Evolutionary conservation across 495 filamentous ascomycete genomes (phyloP).

Genomic region (Trichoderma erinaceum): DNA sequence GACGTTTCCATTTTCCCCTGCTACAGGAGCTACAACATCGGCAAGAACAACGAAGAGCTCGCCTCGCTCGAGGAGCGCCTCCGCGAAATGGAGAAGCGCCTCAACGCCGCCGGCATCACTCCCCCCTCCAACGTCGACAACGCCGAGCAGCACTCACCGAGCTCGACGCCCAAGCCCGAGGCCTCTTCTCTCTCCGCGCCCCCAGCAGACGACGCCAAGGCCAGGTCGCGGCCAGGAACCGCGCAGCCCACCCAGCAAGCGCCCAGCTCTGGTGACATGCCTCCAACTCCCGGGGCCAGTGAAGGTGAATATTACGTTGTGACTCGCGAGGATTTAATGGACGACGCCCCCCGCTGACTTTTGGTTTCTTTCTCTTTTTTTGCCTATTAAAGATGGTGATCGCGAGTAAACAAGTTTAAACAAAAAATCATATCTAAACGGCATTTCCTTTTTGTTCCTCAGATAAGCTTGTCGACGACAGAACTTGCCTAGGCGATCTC

Average conservation of each 20-base stretch:
- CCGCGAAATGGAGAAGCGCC: constrained; percentile 74
- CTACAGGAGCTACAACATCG: constrained; percentile 62
- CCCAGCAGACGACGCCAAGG: constrained; percentile 21
- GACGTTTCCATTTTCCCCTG: neutral
- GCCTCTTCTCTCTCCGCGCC: constrained; percentile 20
- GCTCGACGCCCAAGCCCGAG: constrained; percentile 24
- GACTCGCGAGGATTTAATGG: constrained; percentile 20
- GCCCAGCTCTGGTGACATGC: constrained; percentile 43
- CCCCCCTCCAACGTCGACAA: constrained; percentile 20
- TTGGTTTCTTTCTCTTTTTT: constrained; percentile 24
- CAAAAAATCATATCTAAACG: neutral
- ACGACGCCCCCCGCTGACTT: constrained; percentile 29
- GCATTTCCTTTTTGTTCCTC: neutral
- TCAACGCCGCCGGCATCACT: constrained; percentile 47
- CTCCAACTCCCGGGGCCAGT: constrained; percentile 50
- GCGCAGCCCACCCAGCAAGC: constrained; percentile 38
- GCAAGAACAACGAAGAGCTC: constrained; percentile 69
- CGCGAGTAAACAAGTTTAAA: constrained; percentile 23
- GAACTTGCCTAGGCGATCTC: neutral
- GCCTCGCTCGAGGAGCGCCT: constrained; percentile 78
- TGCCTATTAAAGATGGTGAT: constrained; percentile 31
- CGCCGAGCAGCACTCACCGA: constrained; percentile 14
- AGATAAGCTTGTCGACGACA: neutral
- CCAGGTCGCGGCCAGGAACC: constrained; percentile 36
- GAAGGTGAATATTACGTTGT: constrained; percentile 51